Evolutionary conservation across 768 basidiomycete genomes (phyloP), one percentile per base, ranked within the genome.

Genomic region (Flagelloscypha sp.): DNA sequence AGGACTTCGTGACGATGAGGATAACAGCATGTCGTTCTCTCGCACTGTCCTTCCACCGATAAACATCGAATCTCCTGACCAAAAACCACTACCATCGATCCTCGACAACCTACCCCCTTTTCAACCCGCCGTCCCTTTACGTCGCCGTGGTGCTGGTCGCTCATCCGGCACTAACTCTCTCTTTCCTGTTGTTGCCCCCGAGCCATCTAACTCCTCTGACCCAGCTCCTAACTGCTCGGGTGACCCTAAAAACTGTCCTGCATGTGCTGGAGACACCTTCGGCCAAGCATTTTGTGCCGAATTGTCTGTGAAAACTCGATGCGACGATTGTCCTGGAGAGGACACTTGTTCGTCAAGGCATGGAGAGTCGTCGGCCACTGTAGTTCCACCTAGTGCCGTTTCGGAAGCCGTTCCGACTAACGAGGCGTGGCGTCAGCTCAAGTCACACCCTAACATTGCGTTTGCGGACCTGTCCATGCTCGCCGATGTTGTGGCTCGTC

Each of bases 401-500:
- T 37, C 56, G 16, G 75, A 79, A 36, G 78, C 72, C 6, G 81
- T 90, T 23, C 73, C 86, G 13, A 86, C 84, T 37, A 81, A 80
- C 50, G 76, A 79, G 37, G 87, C 87, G 6, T 92, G 88, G 84
- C 74, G 72, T 19, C 78, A 78, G 45, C 66, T 93, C 42, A 89
- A 90, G 58, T 74, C 77, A 8, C 90, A 94, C 56, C 90, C 90
- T 2, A 92, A 89, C 46, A 79, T 85, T 35, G 74, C 79, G 20
- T 90, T 90, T 52, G 75, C 85, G 10, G 86, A 93, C 58, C 65
- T 94, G 35, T 61, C 76, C 2, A 66, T 94, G 35, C 72, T 94
- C 28, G 90, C 90, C 3, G 87, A 88, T 34, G 90, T 94, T 27
- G 88, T 93, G 27, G 79, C 85, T 6, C 83, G 86, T 36, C 70